Conservation (phyloP, 2,329 filamentous ascomycete species). For the Fusarium sacchari region DNA sequence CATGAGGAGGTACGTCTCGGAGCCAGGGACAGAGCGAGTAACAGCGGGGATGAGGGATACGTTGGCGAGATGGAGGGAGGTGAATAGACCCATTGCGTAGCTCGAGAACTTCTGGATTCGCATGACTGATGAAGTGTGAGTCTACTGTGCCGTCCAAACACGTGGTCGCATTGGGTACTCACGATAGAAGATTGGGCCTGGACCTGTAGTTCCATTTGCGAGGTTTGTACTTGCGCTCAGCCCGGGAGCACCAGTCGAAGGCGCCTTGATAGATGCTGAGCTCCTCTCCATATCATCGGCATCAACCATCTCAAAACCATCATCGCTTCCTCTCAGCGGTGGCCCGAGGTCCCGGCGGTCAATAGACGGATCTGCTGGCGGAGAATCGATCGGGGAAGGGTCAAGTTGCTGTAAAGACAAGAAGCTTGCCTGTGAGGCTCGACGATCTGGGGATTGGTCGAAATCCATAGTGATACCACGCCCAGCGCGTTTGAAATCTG, state of each 20-base stretch:
- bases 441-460: slow-evolving; percentile 34
- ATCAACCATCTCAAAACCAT: slow-evolving; percentile 42
- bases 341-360: slow-evolving; percentile 51
- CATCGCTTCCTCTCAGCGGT: slow-evolving; percentile 41
- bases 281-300: slow-evolving; percentile 48
- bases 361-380: slow-evolving; percentile 58
- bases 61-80: slow-evolving; percentile 80
- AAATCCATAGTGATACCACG: slow-evolving; percentile 39
- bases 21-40: slow-evolving; percentile 76
- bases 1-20: slow-evolving; percentile 88
- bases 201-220: slow-evolving; percentile 52
- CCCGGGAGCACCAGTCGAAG: slow-evolving; percentile 59
- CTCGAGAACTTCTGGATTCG: slow-evolving; percentile 89
- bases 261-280: slow-evolving; percentile 50
- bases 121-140: slow-evolving; percentile 37
- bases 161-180: slow-evolving; percentile 45
- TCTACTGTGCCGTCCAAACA: background rate
- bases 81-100: slow-evolving; percentile 83
- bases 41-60: slow-evolving; percentile 82
- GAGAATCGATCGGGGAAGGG: slow-evolving; percentile 77
- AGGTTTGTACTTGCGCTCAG: slow-evolving; percentile 62
- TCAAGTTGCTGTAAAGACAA: slow-evolving; percentile 81
- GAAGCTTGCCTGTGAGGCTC: slow-evolving; percentile 50
- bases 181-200: slow-evolving; percentile 81
- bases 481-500: slow-evolving; percentile 2